Conservation (phyloP, 2,329 filamentous ascomycete species). For the Helminthosporium solani region DNA sequence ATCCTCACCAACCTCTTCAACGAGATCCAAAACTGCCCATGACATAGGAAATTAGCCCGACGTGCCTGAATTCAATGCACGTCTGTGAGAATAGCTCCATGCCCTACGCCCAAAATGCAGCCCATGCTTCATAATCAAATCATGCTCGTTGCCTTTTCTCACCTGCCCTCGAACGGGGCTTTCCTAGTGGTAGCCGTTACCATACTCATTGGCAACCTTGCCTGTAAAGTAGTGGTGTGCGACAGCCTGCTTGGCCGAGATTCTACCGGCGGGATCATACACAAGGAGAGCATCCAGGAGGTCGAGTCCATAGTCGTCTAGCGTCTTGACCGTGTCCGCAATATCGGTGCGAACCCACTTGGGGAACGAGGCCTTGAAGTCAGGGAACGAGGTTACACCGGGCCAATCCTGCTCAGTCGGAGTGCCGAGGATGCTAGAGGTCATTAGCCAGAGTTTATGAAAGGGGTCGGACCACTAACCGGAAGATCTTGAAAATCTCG, state of each 20-base stretch:
- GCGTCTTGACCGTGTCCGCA: conserved; percentile 65
- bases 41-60: conserved; percentile 18
- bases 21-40: conserved; percentile 3
- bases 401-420: conserved; percentile 82
- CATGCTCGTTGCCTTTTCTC: conserved; percentile 16
- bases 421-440: conserved; percentile 66
- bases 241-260: conserved; percentile 86
- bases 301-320: conserved; percentile 72
- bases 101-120: conserved; percentile 18
- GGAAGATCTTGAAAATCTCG: conserved; percentile 93
- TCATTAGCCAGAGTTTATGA: conserved; percentile 10
- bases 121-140: conserved; percentile 32
- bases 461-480: conserved; percentile 52
- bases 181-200: conserved; percentile 35
- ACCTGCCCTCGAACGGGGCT: conserved; percentile 8
- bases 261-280: conserved; percentile 82
- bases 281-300: conserved; percentile 71
- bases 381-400: conserved; percentile 89
- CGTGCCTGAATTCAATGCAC: conserved; percentile 10
- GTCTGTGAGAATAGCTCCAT: conserved; percentile 6
- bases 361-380: conserved; percentile 89
- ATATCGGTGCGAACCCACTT: conserved; percentile 78
- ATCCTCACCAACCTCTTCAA: conserved; percentile 8
- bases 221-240: conserved; percentile 78
- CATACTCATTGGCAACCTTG: conserved; percentile 45